These are phyloP conservation scores for Monilinia laxa DNA, from an alignment of 2,329 filamentous ascomycete species.

Conservation along the genomic window DNA sequence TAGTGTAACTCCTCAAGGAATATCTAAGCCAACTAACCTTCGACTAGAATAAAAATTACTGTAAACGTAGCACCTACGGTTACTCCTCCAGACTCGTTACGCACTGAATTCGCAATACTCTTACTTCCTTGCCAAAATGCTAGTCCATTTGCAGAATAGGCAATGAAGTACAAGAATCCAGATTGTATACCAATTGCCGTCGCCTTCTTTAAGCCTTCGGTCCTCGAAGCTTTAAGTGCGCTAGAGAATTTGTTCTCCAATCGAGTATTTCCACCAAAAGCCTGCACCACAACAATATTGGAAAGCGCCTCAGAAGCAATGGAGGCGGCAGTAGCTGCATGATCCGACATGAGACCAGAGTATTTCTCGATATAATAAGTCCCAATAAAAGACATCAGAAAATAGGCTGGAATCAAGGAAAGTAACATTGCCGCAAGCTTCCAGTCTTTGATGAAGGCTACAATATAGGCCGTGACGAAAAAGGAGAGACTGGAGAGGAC, in stretches of 20 bases:
- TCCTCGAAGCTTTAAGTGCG: conserved; percentile 45
- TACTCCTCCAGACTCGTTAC: conserved; percentile 21
- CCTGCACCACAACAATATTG: conserved; percentile 52
- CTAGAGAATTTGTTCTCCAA: conserved; percentile 51
- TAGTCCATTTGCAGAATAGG: conserved; percentile 52
- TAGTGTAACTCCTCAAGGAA: neutral
- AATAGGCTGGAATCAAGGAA: conserved; percentile 36
- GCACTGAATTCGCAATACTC: conserved; percentile 45
- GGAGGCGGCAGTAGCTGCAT: conserved; percentile 50
- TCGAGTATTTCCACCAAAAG: conserved; percentile 50
- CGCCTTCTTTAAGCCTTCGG: conserved; percentile 51
- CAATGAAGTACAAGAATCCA: conserved; percentile 44
- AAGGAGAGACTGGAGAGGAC: conserved; percentile 54
- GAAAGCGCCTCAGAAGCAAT: conserved; percentile 54
- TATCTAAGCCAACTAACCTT: conserved; percentile 43
- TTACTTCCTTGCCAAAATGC: conserved; percentile 59
- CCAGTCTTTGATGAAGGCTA: conserved; percentile 58
- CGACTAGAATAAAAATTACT: conserved; percentile 53
- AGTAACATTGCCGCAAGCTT: conserved; percentile 50
- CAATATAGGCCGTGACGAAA: conserved; percentile 57
- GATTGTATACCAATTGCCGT: conserved; percentile 50
- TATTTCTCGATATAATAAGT: conserved; percentile 49
- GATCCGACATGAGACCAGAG: conserved; percentile 46
- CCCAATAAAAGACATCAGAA: conserved; percentile 47
- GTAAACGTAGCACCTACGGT: conserved; percentile 47